These are phyloP conservation scores for Jatropha curcas DNA, from an alignment of 345 rosid genomes.

Conservation along the genomic window DNA sequence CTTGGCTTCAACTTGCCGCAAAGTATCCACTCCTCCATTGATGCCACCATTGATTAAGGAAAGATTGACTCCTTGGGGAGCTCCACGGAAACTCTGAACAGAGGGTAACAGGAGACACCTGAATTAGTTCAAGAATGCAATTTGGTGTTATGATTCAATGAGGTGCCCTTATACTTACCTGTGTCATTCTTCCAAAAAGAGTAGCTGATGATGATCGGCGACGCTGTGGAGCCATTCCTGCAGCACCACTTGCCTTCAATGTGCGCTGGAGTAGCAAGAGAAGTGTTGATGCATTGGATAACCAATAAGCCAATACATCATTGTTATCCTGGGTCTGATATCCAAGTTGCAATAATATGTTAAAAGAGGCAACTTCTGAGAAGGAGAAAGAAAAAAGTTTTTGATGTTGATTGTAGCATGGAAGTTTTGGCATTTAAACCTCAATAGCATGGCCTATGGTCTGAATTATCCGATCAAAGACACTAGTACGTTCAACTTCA, in stretches of 20 bases:
- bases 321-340: constrained; percentile 87
- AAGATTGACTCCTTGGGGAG: constrained; percentile 86
- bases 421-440: constrained; percentile 41
- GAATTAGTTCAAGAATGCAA: constrained; percentile 19
- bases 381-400: background rate
- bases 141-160: constrained; percentile 2
- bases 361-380: constrained; percentile 5
- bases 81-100: constrained; percentile 84
- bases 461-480: constrained; percentile 90
- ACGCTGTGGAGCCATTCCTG: constrained; percentile 96
- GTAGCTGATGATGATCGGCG: constrained; percentile 95
- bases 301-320: constrained; percentile 81
- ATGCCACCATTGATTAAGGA: constrained; percentile 61
- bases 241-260: constrained; percentile 92
- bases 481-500: constrained; percentile 91
- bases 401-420: background rate
- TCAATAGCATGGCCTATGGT: constrained; percentile 90
- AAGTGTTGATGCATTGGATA: constrained; percentile 92
- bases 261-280: constrained; percentile 89
- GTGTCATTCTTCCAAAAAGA: constrained; percentile 91
- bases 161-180: constrained; percentile 41
- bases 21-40: constrained; percentile 57
- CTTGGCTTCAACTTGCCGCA: constrained; percentile 95
- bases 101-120: constrained; percentile 14
- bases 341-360: constrained; percentile 26